Evolutionary conservation across 2,329 filamentous ascomycete species (phyloP), one percentile per base, ranked within the genome.

Genomic region (Colletotrichum sp.): DNA sequence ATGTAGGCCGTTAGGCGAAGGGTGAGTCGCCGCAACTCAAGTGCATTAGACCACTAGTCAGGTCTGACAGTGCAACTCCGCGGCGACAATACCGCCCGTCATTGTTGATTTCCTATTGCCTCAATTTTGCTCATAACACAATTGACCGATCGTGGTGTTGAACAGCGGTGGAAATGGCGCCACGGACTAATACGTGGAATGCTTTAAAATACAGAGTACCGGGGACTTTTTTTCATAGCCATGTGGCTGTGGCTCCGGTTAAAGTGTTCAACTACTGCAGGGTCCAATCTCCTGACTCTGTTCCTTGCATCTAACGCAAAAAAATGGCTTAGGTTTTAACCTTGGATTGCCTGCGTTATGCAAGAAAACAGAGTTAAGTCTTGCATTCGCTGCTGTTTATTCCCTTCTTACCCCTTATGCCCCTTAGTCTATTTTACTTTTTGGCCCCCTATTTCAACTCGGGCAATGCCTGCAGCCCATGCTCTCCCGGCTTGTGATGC

Each of bases 381-480:
- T 70, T 24, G 44, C 44, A 52, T 22, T 52, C 44, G 44, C 44
- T 52, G 44, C n/a, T 48, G 26, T 32, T 52, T 63, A 63, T 48
- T 26, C 39, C 34, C 18, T 70, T 70, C 67, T 36, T 22, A 52
- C 36, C 18, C 16, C 24, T 48, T 48, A 32, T 30, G 18, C 64
- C 44, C 64, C 73, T 68, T 60, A 59, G 64, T 68, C 13, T 68
- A 60, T 18, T 60, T 48, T 18, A 60, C 64, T 75, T 75, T 28
- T 34, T 6, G 44, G 32, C 63, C 65, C 59, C 59, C 18, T 48
- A 68, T 60, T n/a, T n/a, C 22, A 60, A 39, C 24, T 36, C 34
- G 34, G 52, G 70, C 8, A 26, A 68, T 75, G 70, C 64, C 52
- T 73, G 68, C 36, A 22, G 30, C 60, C 44, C n/a, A 52, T 52